Base-by-base conservation (phyloP, 495 filamentous ascomycete genomes). In the Oidiodendron maius region DNA sequence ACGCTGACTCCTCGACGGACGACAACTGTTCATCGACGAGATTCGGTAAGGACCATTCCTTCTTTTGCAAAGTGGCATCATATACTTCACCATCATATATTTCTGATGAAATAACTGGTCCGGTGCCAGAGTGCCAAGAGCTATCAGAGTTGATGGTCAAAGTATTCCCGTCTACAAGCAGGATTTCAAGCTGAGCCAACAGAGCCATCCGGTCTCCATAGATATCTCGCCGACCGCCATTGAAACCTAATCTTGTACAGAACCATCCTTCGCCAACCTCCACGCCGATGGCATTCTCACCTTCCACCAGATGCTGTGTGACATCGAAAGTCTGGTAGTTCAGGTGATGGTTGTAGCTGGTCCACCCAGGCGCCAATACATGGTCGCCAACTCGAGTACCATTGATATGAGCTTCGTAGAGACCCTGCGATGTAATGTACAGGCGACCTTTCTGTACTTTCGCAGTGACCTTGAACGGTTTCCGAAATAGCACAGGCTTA, bases 231-330 rank as follows among this genome's bases (percentile, higher is more conserved):
- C 17, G 22, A 6, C 44, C 47, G 9, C 41, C 39, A 34, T 24
- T 25, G 24, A 28, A 58, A 4, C 43, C 48, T 10, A 80, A 54
- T n/a, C 72, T 63, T 11, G 70, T 71, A 3, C 68, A 54, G 58
- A 66, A 79, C 77, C 77, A 81, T 0, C 76, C 77, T 40, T 81
- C 77, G 0, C 65, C 74, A 15, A 78, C 70, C 23, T 71, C 66
- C 4, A 71, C 71, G 0, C 68, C 71, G 42, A 81, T 63, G 0
- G 56, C 64, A 55, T 78, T 77, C 1, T 52, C 46, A 3, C 68
- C 67, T 1, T 58, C 28, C 2, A 32, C 40, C 4, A 57, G 22
- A 3, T 76, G 50, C 1, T 68, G 47, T 0, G 61, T 52, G 4
- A 81, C 71, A 52, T 81, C 74, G 40, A 71, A 75, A 0, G 70